Evolutionary conservation across 2,329 filamentous ascomycete species (phyloP).

Genomic region (Xylaria digitata): DNA sequence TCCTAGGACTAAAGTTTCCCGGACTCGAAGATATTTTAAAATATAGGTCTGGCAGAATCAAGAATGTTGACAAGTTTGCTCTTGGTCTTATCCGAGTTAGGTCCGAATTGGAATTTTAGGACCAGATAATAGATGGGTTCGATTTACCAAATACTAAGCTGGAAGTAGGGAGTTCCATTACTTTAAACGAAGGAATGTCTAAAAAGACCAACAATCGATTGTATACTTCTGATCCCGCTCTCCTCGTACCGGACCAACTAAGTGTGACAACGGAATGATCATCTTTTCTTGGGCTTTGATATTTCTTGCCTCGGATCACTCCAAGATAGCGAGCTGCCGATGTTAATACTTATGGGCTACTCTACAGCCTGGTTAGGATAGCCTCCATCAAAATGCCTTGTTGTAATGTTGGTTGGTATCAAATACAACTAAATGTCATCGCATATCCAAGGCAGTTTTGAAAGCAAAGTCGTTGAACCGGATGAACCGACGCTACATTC

Average conservation of each 20-base stretch:
- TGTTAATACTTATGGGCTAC: not conserved
- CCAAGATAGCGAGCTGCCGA: no score
- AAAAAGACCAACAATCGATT: not conserved
- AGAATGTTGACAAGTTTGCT: not conserved
- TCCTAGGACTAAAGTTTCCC: not conserved
- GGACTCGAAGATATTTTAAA: conserved; percentile 19
- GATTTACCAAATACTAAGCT: no score
- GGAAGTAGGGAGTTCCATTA: not conserved
- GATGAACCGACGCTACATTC: not conserved
- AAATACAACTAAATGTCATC: not conserved
- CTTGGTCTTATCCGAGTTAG: not conserved
- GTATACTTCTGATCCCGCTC: no score
- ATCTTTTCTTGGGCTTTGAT: no score
- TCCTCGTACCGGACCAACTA: no score
- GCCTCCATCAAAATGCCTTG: no score
- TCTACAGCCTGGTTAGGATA: conserved; percentile 12
- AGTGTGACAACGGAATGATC: no score
- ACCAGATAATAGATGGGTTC: not conserved
- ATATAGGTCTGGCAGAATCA: not conserved
- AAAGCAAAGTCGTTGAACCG: not conserved
- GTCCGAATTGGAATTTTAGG: conserved; percentile 10
- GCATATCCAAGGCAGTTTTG: not conserved
- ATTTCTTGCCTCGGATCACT: no score
- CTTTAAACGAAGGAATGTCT: not conserved
- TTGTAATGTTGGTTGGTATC: not conserved